These are phyloP conservation scores for Penicillium lagena DNA, from an alignment of 495 filamentous ascomycete genomes.

Conservation along the genomic window DNA sequence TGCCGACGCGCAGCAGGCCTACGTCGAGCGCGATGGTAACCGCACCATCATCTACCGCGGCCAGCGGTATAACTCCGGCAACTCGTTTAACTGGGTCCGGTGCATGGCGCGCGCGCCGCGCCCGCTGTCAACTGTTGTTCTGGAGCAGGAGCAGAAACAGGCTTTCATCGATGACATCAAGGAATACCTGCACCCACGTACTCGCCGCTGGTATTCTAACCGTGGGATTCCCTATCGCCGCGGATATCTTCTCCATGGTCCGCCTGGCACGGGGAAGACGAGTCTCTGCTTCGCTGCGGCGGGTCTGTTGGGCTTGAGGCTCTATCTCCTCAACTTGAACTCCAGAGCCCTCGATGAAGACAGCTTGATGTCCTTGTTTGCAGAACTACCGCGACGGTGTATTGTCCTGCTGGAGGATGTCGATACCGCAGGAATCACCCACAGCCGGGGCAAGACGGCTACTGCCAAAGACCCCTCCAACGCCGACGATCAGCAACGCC, in stretches of 20 bases:
- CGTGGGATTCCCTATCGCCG: constrained; percentile 51
- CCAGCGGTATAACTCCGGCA: constrained; percentile 14
- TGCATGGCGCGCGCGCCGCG: constrained; percentile 65
- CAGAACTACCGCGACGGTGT: constrained; percentile 41
- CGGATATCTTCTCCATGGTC: constrained; percentile 42
- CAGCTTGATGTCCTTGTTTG: constrained; percentile 62
- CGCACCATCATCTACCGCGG: constrained; percentile 64
- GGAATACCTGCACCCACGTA: constrained; percentile 75
- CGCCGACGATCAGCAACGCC: background rate
- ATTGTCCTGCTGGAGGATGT: constrained; percentile 46
- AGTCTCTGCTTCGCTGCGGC: constrained; percentile 44
- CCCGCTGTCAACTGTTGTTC: constrained; percentile 76
- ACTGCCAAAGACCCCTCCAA: background rate
- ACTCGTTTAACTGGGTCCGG: constrained; percentile 51
- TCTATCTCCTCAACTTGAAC: constrained; percentile 42
- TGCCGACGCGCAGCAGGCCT: constrained; percentile 52
- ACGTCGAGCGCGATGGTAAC: constrained; percentile 52
- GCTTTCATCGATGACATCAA: constrained; percentile 74
- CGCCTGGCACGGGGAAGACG: constrained; percentile 46
- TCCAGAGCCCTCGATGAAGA: constrained; percentile 51
- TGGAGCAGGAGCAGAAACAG: constrained; percentile 69
- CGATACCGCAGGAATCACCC: constrained; percentile 50
- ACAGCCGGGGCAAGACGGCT: constrained; percentile 25
- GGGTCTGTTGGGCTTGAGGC: constrained; percentile 34
- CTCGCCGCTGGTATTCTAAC: constrained; percentile 70